Evolutionary conservation across 495 filamentous ascomycete species (phyloP).

Genomic region (Terfezia claveryi): DNA sequence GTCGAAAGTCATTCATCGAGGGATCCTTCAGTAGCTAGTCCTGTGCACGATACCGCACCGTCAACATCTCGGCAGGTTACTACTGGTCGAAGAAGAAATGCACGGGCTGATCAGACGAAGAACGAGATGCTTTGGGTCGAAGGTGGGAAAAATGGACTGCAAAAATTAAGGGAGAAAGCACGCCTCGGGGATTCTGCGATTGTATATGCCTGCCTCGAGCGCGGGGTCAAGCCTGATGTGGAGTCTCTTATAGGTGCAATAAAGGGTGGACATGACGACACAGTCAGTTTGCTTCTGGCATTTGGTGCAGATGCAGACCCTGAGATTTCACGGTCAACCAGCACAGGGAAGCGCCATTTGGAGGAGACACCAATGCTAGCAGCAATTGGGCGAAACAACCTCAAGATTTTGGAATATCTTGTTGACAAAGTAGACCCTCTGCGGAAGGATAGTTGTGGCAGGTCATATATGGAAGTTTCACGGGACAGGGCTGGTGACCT

Average conservation of each 20-base stretch:
- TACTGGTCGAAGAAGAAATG: slow-evolving; percentile 29
- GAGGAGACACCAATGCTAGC: slow-evolving; percentile 80
- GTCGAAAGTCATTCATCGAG: slow-evolving; percentile 37
- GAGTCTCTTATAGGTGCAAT: slow-evolving; percentile 76
- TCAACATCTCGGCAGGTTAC: slow-evolving; percentile 18
- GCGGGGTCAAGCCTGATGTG: slow-evolving; percentile 32
- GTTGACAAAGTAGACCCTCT: slow-evolving; percentile 24
- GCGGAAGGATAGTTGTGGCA: slow-evolving; percentile 38
- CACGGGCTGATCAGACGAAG: slow-evolving; percentile 35
- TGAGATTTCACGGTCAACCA: slow-evolving; percentile 8
- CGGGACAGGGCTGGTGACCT: slow-evolving; percentile 57
- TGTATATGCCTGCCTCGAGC: slow-evolving; percentile 16
- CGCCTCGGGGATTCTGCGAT: slow-evolving; percentile 50
- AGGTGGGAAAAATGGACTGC: slow-evolving; percentile 26
- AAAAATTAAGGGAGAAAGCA: slow-evolving; percentile 61
- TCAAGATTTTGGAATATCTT: slow-evolving; percentile 58
- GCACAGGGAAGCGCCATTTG: slow-evolving; percentile 27
- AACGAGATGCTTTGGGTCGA: slow-evolving; percentile 42
- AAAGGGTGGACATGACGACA: slow-evolving; percentile 72
- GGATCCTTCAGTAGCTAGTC: slow-evolving; percentile 41
- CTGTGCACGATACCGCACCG: slow-evolving; percentile 33
- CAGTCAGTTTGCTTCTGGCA: slow-evolving; percentile 65
- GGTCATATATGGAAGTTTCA: slow-evolving; percentile 68
- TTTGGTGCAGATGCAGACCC: slow-evolving; percentile 71
- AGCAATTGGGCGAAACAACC: slow-evolving; percentile 76